A percentile compares a stretch with the other conserved stretches of the same genome.
phyloP scores from a whole-genome alignment of 192 early-diverging fungal genomes.

The Backusella parvicylindrica region DNA sequence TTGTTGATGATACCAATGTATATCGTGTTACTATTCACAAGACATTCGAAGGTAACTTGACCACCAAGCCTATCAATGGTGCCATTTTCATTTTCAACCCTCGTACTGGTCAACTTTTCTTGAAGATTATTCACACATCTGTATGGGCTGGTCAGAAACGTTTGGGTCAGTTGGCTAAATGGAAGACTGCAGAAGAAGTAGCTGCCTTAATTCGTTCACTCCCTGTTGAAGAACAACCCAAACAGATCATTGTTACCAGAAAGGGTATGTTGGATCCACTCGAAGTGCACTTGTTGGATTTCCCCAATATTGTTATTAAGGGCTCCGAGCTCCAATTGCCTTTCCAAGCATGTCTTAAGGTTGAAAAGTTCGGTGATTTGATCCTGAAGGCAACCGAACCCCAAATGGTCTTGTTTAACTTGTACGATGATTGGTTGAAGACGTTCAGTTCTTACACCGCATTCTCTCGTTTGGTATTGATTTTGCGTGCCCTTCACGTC shows the following conservation, averaged over 20 bases:
- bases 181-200: conserved; percentile 99
- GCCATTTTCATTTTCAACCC: conserved; percentile 99
- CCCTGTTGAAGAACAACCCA: conserved; percentile 99
- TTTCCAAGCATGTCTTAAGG: conserved; percentile 96
- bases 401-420: conserved; percentile 86
- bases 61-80: conserved; percentile 99
- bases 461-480: conserved; percentile 95
- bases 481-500: conserved; percentile 94
- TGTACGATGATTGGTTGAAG: conserved; percentile 98
- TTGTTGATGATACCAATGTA: conserved; percentile 99
- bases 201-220: conserved; percentile 97
- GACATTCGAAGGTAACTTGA: conserved; percentile 99
- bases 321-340: conserved; percentile 96
- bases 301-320: conserved; percentile 99
- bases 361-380: conserved; percentile 98
- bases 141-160: conserved; percentile 99
- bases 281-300: conserved; percentile 93
- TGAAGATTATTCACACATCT: conserved; percentile 99
- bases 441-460: conserved; percentile 96
- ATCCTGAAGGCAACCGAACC: conserved; percentile 98
- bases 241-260: conserved; percentile 98
- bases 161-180: conserved; percentile 98
- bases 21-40: conserved; percentile 99
- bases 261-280: conserved; percentile 99
- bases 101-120: conserved; percentile 95